Percentiles rank a stretch among this genome's conserved stretches.
phyloP scores from a whole-genome alignment of 257 asterid genomes.

The Lycium barbarum region DNA sequence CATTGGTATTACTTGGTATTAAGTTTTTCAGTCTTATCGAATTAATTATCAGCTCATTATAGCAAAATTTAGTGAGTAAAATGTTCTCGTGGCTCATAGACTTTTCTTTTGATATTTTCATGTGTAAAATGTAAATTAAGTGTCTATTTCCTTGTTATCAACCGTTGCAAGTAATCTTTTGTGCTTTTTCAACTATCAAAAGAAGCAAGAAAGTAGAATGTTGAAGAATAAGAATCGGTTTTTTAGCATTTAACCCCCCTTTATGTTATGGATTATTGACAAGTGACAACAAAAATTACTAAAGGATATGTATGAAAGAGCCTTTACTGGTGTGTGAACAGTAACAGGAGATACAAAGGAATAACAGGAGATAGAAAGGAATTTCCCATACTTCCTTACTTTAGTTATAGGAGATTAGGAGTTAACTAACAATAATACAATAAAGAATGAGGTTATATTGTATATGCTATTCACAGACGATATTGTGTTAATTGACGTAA shows the following conservation, averaged over 20 bases:
- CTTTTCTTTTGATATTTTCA: neutral
- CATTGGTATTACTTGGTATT: too few species aligned
- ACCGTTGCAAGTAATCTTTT: constrained; percentile 19
- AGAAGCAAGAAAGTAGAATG: neutral
- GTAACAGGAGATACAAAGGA: neutral
- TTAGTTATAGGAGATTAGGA: neutral
- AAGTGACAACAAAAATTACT: neutral
- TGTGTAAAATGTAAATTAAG: neutral
- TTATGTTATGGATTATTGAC: too few species aligned
- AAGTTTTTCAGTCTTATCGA: neutral
- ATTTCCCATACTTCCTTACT: neutral
- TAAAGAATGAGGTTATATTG: neutral
- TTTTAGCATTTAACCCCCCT: too few species aligned
- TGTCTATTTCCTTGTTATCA: constrained; percentile 22
- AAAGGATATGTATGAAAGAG: neutral
- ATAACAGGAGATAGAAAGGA: neutral
- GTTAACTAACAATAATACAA: neutral
- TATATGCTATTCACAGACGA: neutral
- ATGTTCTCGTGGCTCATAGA: neutral
- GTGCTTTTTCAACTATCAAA: neutral
- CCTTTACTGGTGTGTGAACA: neutral
- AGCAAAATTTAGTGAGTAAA: neutral
- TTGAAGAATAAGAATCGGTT: neutral
- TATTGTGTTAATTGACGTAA: neutral
- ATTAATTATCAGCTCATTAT: neutral